Percentiles rank a stretch among this genome's conserved stretches.
phyloP scores from a whole-genome alignment of 192 early-diverging fungal species.

The Podila minutissima region DNA sequence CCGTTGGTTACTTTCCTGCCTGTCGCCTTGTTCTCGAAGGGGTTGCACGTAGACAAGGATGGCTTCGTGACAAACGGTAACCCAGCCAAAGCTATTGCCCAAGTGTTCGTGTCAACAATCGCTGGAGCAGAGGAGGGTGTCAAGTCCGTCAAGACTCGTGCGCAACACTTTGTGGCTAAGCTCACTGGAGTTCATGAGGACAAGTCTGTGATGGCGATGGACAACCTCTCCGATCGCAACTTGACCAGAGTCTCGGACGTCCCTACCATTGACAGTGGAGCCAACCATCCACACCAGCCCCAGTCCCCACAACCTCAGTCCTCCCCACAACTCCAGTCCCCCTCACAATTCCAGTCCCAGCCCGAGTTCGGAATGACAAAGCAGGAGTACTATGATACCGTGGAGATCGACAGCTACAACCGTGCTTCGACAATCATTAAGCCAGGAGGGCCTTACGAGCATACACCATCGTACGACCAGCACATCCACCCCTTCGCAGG shows the following conservation, averaged over 20 bases:
- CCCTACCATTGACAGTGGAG: neutral
- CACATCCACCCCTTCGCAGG: neutral
- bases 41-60: constrained; percentile 26
- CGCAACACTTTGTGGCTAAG: too few species aligned
- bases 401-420: constrained; percentile 1
- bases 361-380: neutral
- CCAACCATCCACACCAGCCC: neutral
- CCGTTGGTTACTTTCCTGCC: constrained; percentile 65
- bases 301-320: neutral
- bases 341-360: neutral
- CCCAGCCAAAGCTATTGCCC: neutral
- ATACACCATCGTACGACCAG: neutral
- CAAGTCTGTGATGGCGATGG: neutral
- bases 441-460: neutral
- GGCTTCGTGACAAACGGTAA: constrained; percentile 32
- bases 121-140: neutral
- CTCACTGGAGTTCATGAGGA: neutral
- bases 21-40: constrained; percentile 47
- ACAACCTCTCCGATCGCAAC: neutral
- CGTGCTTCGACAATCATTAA: neutral
- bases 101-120: neutral
- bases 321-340: neutral
- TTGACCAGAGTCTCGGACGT: neutral
- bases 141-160: neutral
- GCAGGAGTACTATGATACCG: neutral